phyloP scores from a whole-genome alignment of 164 flowering plant genomes.

The Nymphaea thermarum region DNA sequence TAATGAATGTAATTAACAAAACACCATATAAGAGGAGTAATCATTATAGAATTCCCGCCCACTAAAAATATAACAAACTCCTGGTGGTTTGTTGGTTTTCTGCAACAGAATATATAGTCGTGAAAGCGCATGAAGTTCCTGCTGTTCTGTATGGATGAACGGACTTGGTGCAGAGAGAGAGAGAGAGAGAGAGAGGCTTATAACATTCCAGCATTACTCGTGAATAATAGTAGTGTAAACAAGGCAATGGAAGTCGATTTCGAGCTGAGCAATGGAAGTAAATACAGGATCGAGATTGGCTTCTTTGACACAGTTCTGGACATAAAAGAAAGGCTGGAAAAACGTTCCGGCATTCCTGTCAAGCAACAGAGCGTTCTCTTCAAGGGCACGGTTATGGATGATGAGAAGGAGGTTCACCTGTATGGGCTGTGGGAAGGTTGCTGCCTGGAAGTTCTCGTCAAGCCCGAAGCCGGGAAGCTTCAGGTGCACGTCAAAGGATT shows the following conservation, averaged over 20 bases:
- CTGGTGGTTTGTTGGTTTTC: background rate
- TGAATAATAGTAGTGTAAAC: background rate
- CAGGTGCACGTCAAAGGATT: slow-evolving; percentile 14
- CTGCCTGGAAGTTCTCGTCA: slow-evolving; percentile 31
- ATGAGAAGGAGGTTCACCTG: slow-evolving; percentile 29
- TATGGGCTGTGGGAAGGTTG: slow-evolving; percentile 41
- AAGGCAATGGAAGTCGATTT: slow-evolving; percentile 46
- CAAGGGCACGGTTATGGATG: slow-evolving; percentile 42
- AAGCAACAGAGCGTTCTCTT: slow-evolving; percentile 45
- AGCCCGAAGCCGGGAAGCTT: slow-evolving; percentile 15
- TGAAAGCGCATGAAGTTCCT: no score
- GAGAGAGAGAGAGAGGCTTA: no score
- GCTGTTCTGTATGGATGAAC: no score
- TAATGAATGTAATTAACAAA: background rate
- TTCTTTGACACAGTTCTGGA: slow-evolving; percentile 60
- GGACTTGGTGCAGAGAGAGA: background rate
- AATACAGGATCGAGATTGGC: slow-evolving; percentile 57
- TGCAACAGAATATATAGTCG: background rate
- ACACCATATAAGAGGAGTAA: background rate
- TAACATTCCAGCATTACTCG: background rate
- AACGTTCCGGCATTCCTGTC: slow-evolving; percentile 36
- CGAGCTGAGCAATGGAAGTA: slow-evolving; percentile 23
- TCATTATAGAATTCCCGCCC: background rate
- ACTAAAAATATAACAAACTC: background rate
- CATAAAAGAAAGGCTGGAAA: slow-evolving; percentile 61